phyloP scores from a whole-genome alignment of 305 asterid genomes.

The Coffea humblotiana region DNA sequence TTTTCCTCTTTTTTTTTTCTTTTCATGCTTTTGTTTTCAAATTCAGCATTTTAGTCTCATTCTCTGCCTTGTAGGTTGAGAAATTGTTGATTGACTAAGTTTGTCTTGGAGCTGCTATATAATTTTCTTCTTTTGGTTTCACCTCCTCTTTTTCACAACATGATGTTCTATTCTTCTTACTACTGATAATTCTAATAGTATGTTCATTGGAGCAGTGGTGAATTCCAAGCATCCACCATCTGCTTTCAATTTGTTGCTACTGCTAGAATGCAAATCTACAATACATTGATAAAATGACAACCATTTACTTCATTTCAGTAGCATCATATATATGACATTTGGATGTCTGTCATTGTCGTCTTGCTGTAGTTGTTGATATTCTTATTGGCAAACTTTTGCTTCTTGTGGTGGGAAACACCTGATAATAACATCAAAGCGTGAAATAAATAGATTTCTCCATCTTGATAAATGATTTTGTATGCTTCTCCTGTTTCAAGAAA shows the following conservation, averaged over 20 bases:
- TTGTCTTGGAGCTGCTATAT: not conserved
- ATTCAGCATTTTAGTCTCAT: not conserved
- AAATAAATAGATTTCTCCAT: not conserved
- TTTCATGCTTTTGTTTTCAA: constrained; percentile 10
- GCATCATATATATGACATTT: not conserved
- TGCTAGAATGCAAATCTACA: not conserved
- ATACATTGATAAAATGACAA: not conserved
- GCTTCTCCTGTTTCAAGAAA: not conserved
- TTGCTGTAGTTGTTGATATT: constrained; percentile 1
- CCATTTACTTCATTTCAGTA: not conserved
- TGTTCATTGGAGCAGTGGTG: not conserved
- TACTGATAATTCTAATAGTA: not conserved
- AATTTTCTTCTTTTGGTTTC: not conserved
- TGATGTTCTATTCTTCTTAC: not conserved
- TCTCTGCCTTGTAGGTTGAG: not conserved
- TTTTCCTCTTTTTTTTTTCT: constrained; percentile 5
- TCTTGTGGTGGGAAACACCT: not conserved
- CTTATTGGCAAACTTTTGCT: not conserved
- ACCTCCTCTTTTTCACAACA: not conserved
- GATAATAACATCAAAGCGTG: not conserved
- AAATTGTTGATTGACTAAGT: not conserved
- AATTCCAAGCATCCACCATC: not conserved
- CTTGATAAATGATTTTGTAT: not conserved
- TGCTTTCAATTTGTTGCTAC: not conserved
- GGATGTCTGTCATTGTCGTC: not conserved